These are phyloP conservation scores for Candida railenensis DNA, from an alignment of 805 yeast species.

Conservation along the genomic window DNA sequence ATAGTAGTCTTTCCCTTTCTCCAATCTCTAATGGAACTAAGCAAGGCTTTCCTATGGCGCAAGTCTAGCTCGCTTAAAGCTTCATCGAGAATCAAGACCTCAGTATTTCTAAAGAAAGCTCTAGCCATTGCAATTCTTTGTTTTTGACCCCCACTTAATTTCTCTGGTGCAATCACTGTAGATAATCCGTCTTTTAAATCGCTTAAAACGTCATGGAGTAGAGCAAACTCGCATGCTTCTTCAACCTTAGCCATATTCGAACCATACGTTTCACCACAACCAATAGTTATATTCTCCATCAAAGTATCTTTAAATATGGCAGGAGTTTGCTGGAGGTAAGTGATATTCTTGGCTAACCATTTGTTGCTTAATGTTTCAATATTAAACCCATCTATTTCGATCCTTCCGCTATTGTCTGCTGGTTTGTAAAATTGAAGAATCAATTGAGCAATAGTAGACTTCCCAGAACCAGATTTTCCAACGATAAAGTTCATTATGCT, in stretches of 20 bases:
- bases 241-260: conserved; percentile 11
- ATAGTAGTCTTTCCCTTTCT: conserved; percentile 74
- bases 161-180: conserved; percentile 10
- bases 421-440: conserved; percentile 58
- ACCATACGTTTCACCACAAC: conserved; percentile 27
- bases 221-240: conserved; percentile 53
- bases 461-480: conserved; percentile 93
- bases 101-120: conserved; percentile 70
- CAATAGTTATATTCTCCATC: conserved; percentile 60
- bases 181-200: conserved; percentile 51
- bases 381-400: conserved; percentile 55
- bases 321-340: conserved; percentile 73
- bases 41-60: conserved; percentile 41
- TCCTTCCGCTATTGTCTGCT: conserved; percentile 44
- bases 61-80: conserved; percentile 79
- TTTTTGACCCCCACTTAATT: conserved; percentile 86
- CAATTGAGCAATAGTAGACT: conserved; percentile 74
- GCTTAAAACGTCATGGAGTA: conserved; percentile 48
- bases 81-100: conserved; percentile 82
- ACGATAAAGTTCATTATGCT: conserved; percentile 60
- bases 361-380: conserved; percentile 39
- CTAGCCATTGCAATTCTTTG: conserved; percentile 85
- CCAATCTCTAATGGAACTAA: conserved; percentile 55
- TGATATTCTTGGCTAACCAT: conserved; percentile 63
- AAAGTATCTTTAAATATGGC: conserved; percentile 64